A percentile compares a stretch with the other conserved stretches of the same genome.
phyloP scores from a whole-genome alignment of 345 rosid genomes.

The Conringia planisiliqua region DNA sequence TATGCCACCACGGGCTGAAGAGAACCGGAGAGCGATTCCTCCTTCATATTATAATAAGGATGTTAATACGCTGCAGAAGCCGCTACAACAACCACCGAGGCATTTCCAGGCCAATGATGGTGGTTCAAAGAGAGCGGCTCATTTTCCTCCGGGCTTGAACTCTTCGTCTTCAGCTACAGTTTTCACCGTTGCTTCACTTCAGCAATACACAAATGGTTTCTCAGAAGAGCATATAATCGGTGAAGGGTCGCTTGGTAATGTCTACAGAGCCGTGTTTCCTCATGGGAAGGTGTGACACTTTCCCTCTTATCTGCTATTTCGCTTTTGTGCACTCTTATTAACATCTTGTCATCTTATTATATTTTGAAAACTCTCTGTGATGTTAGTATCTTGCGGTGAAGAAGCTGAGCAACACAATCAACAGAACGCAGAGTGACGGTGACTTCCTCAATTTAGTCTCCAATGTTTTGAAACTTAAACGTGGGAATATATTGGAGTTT shows the following conservation, averaged over 20 bases:
- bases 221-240: constrained; percentile 74
- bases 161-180: constrained; percentile 39
- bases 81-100: constrained; percentile 47
- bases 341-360: constrained; percentile 1
- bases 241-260: constrained; percentile 70
- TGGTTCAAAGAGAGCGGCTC: constrained; percentile 39
- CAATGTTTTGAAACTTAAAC: constrained; percentile 53
- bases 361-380: not conserved
- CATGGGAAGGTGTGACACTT: constrained; percentile 56
- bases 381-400: constrained; percentile 70
- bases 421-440: constrained; percentile 46
- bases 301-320: not conserved
- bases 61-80: constrained; percentile 32
- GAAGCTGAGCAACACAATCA: constrained; percentile 58
- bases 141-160: constrained; percentile 38
- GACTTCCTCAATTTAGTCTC: constrained; percentile 63
- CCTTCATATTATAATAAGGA: constrained; percentile 34
- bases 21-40: constrained; percentile 32
- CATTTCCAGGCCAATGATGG: constrained; percentile 36
- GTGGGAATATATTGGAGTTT: constrained; percentile 64
- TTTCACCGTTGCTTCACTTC: constrained; percentile 77
- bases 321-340: not conserved
- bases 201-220: constrained; percentile 75
- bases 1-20: constrained; percentile 37
- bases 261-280: constrained; percentile 76